Evolutionary conservation across 1,139 yeast genomes (phyloP).

Genomic region (Diutina catenulata): DNA sequence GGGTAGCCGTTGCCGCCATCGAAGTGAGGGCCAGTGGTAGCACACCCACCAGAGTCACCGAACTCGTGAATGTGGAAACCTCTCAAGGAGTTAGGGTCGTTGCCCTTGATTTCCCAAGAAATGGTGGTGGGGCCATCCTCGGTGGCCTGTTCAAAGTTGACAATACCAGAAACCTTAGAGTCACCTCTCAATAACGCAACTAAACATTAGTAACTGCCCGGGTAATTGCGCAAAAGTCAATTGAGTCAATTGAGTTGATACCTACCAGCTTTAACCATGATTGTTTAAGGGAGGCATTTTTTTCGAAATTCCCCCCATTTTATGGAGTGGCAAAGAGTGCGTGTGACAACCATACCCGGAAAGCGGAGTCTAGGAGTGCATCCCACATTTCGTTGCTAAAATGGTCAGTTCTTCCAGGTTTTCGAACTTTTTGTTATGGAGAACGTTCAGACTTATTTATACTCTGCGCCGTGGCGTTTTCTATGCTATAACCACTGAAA

Average conservation of each 20-base stretch:
- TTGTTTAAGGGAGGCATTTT: neutral
- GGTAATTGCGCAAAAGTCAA: neutral
- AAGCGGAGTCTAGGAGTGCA: too few species aligned
- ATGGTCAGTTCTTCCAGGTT: too few species aligned
- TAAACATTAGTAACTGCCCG: slow-evolving; percentile 10
- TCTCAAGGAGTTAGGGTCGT: slow-evolving; percentile 75
- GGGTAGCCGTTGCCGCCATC: slow-evolving; percentile 88
- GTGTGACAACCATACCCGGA: too few species aligned
- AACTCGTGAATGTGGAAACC: slow-evolving; percentile 98
- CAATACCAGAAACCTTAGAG: slow-evolving; percentile 76
- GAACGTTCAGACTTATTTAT: too few species aligned
- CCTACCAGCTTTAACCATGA: slow-evolving; percentile 5
- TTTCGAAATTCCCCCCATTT: too few species aligned
- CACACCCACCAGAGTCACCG: slow-evolving; percentile 98
- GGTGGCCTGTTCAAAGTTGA: slow-evolving; percentile 69
- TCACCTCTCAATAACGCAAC: slow-evolving; percentile 98
- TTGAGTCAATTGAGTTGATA: neutral
- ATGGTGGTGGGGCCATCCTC: slow-evolving; percentile 78
- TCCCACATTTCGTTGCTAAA: too few species aligned
- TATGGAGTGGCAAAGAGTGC: too few species aligned
- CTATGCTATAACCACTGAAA: neutral
- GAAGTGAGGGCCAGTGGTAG: slow-evolving; percentile 98
- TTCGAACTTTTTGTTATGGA: too few species aligned
- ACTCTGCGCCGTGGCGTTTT: too few species aligned
- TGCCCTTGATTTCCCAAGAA: slow-evolving; percentile 80